Conservation (phyloP, 2,329 filamentous ascomycete species). For the Botrytis paeoniae region DNA sequence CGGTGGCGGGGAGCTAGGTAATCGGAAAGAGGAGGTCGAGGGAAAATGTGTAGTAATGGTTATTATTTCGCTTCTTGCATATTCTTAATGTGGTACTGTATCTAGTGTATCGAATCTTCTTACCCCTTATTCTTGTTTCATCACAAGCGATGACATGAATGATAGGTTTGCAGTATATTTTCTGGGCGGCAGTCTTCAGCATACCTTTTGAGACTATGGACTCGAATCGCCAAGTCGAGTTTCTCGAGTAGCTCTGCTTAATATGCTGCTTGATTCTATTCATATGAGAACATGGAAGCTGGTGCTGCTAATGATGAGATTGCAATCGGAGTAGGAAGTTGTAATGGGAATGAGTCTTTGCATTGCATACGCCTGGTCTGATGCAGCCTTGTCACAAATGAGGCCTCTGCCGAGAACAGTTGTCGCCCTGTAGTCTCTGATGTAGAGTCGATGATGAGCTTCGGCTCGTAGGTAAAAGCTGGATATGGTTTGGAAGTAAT, state of each 20-base stretch:
- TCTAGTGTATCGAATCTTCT: background rate
- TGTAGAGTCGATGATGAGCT: background rate
- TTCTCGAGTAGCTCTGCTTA: fast-evolving
- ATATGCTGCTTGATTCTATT: no score
- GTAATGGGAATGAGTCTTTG: no score
- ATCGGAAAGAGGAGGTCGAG: no score
- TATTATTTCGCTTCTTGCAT: background rate
- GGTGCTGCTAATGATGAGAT: no score
- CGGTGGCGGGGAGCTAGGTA: no score
- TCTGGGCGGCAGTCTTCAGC: background rate
- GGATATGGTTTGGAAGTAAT: background rate
- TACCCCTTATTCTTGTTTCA: background rate
- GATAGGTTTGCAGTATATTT: background rate
- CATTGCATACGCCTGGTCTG: no score
- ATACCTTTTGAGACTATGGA: background rate
- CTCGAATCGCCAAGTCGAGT: background rate
- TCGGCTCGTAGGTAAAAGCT: background rate
- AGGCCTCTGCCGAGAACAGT: fast-evolving
- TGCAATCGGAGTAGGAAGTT: no score
- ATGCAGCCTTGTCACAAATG: fast-evolving
- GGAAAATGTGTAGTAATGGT: background rate
- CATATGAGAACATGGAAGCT: no score
- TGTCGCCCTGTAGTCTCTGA: background rate
- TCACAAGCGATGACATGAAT: background rate
- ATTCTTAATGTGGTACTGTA: background rate